A percentile compares a stretch with the other conserved stretches of the same genome.
These are phyloP conservation scores for Talaromyces sp. DNA, from an alignment of 2,329 filamentous ascomycete species.

Conservation along the genomic window DNA sequence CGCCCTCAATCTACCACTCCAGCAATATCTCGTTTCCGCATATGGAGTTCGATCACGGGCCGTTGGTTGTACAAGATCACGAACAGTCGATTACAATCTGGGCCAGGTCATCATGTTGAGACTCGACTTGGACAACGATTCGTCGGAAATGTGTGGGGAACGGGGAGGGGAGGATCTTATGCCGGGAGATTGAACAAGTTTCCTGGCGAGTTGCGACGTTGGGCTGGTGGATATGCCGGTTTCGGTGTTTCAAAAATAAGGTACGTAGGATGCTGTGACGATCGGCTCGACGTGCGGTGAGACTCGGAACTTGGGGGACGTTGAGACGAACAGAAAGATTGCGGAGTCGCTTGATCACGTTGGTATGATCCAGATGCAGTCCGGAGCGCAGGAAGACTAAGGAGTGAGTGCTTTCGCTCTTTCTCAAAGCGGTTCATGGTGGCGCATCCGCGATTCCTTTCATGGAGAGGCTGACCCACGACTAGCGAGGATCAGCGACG, in stretches of 20 bases:
- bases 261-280: not conserved
- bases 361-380: not conserved
- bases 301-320: not conserved
- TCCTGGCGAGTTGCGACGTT: not conserved
- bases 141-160: not conserved
- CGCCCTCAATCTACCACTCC: constrained; percentile 1
- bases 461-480: not conserved
- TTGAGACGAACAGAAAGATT: not conserved
- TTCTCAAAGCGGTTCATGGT: not conserved
- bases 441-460: not conserved
- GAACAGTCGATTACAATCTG: not conserved
- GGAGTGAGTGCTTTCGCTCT: not conserved
- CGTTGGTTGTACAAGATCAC: not conserved
- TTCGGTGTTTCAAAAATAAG: not conserved
- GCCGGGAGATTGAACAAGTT: not conserved
- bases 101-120: constrained; percentile 3
- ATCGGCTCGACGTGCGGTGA: not conserved
- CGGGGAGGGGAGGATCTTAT: not conserved
- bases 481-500: constrained; percentile 1
- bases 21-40: constrained; percentile 3
- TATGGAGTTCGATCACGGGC: not conserved
- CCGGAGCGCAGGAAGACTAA: not conserved
- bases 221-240: not conserved
- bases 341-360: not conserved
- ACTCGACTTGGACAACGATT: not conserved